These are phyloP conservation scores for Fusarium kyushuense DNA, from an alignment of 2,329 filamentous ascomycete species.

Conservation along the genomic window DNA sequence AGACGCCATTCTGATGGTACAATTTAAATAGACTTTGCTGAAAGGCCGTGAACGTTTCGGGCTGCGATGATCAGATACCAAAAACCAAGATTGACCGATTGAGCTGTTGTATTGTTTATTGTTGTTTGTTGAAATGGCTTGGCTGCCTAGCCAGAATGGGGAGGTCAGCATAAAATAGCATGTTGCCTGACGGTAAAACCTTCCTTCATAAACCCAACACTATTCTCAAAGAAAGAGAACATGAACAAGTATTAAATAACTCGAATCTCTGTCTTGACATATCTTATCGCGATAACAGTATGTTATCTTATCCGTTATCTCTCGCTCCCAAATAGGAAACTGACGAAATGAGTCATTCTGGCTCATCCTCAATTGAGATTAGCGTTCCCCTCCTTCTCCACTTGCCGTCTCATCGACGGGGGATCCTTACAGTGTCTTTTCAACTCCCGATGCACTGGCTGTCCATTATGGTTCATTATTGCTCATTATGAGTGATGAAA, in stretches of 20 bases:
- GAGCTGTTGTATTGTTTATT: background rate
- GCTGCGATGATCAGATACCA: background rate
- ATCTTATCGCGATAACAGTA: background rate
- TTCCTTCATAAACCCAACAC: background rate
- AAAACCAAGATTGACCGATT: background rate
- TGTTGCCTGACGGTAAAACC: too few species aligned
- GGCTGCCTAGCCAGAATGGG: background rate
- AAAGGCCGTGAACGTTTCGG: background rate
- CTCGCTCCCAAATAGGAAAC: constrained; percentile 36
- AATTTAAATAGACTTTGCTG: background rate
- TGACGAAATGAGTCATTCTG: constrained; percentile 55
- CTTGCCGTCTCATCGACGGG: constrained; percentile 1
- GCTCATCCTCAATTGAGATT: constrained; percentile 45
- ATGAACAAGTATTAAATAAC: background rate
- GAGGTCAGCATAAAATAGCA: background rate
- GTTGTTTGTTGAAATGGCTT: background rate
- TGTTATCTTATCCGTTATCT: background rate
- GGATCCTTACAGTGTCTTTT: constrained; percentile 16
- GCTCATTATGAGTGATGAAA: constrained; percentile 18
- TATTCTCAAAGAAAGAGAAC: background rate
- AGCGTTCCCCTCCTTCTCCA: constrained; percentile 2
- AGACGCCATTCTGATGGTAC: background rate
- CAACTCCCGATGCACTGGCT: constrained; percentile 18
- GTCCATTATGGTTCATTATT: constrained; percentile 48
- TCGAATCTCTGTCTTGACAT: background rate